Evolutionary conservation across 2,329 filamentous ascomycete species (phyloP), one percentile per base, ranked within the genome.

Genomic region (Colletotrichum tabaci): DNA sequence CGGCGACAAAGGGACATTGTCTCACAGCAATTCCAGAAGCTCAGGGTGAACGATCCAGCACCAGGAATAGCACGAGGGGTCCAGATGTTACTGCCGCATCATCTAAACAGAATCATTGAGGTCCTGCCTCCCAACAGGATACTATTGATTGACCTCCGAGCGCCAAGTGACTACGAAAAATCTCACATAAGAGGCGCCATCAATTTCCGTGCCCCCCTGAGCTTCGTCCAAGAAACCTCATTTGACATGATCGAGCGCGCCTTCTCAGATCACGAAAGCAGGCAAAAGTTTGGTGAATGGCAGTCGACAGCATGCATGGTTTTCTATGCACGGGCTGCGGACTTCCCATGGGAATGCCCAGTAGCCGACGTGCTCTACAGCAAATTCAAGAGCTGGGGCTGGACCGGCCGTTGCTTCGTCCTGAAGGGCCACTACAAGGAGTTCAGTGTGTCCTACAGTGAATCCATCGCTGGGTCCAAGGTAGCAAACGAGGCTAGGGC

Each of bases 351-450:
- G 83, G 87, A 89, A 69, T 88, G 87, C 49, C 87, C 87, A 0
- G 77, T 84, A 2, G 87, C 87, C 3, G 82, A 84, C 16, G 77
- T 82, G 0, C 75, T 90, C 2, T 77, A 83, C 23, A 77, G 82
- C 49, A 87, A 87, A 71, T 81, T 90, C 63, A 83, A 79, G 61
- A 76, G 77, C 18, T 82, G 83, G 74, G 85, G 84, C 26, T 90
- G 88, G 88, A 72, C 74, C 0, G 88, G 88, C 2, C 83, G 84
- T 50, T 86, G 82, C 70, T 89, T 89, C 74, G 80, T 89, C 9
- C 81, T 90, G 44, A 89, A 89, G 75, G 87, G 88, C 0, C 86
- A 88, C 64, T 90, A 87, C 75, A 82, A 83, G 57, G 87, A 89
- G 73, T 89, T 89, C 72, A 87, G 86, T 18, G 80, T 82, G 35